Percentiles rank a stretch among this genome's conserved stretches.
These are phyloP conservation scores for Castanea mollissima DNA, from an alignment of 306 rosid genomes.

Conservation along the genomic window DNA sequence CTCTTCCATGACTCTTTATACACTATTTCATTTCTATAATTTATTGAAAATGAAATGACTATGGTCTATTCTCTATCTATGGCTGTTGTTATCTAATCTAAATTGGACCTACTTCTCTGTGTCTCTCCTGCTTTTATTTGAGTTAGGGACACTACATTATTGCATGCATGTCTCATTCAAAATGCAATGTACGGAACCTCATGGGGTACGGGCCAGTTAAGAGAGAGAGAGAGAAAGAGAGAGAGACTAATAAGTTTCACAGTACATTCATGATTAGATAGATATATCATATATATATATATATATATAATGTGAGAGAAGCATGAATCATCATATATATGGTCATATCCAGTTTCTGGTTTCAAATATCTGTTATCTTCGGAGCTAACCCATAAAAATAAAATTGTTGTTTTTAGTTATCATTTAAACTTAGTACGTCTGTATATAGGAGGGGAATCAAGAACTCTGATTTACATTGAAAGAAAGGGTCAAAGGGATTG, in stretches of 20 bases:
- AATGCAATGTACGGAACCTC: conserved; percentile 55
- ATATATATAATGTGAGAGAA: neutral
- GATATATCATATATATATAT: no score
- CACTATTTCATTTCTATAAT: neutral
- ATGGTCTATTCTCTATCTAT: neutral
- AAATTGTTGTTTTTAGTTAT: no score
- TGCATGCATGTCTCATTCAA: conserved; percentile 21
- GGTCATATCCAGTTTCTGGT: neutral
- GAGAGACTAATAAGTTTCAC: conserved; percentile 7
- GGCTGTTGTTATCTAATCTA: neutral
- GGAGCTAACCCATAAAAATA: neutral
- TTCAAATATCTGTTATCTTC: neutral
- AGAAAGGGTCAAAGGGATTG: no score
- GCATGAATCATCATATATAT: conserved; percentile 4
- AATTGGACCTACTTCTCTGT: conserved; percentile 32
- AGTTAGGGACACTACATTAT: neutral
- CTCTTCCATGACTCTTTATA: neutral
- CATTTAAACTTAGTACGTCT: no score
- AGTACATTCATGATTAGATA: conserved; percentile 9
- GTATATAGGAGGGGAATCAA: no score
- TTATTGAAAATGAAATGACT: neutral
- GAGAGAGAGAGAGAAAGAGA: conserved; percentile 35
- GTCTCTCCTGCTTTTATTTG: conserved; percentile 10
- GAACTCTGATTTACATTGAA: no score
- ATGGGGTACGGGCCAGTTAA: conserved; percentile 59